These are phyloP conservation scores for Picochlorum sp. DNA, from an alignment of 139 green algal genomes.

Conservation along the genomic window DNA sequence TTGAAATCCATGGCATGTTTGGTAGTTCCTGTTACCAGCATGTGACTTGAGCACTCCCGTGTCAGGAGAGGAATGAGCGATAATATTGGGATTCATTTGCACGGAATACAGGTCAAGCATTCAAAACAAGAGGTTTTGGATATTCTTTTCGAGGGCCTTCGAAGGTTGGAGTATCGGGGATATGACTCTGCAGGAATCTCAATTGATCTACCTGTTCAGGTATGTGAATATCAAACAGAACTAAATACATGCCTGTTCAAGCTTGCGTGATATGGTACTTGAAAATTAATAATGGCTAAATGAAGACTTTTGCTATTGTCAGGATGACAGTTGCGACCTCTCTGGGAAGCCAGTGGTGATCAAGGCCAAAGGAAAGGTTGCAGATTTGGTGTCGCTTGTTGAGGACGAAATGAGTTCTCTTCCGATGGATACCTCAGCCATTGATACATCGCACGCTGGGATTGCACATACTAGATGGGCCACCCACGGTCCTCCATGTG, in stretches of 20 bases:
- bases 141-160: constrained; percentile 76
- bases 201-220: constrained; percentile 42
- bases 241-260: not conserved
- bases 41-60: too few species aligned
- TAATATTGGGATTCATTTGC: not conserved
- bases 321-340: too few species aligned
- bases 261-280: too few species aligned
- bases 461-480: constrained; percentile 98
- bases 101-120: constrained; percentile 22
- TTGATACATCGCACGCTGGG: constrained; percentile 54
- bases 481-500: constrained; percentile 81
- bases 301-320: too few species aligned
- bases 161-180: constrained; percentile 91
- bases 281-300: too few species aligned
- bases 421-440: not conserved
- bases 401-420: not conserved
- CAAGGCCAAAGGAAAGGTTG: constrained; percentile 87
- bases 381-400: constrained; percentile 45
- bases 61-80: not conserved
- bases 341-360: constrained; percentile 62
- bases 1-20: too few species aligned
- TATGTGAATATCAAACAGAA: not conserved
- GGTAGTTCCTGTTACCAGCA: too few species aligned
- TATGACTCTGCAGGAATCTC: constrained; percentile 92
- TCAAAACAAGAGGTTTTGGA: constrained; percentile 69